Evolutionary conservation across 306 rosid genomes (phyloP), one percentile per base, ranked within the genome.

Genomic region (Prosopis cineraria): DNA sequence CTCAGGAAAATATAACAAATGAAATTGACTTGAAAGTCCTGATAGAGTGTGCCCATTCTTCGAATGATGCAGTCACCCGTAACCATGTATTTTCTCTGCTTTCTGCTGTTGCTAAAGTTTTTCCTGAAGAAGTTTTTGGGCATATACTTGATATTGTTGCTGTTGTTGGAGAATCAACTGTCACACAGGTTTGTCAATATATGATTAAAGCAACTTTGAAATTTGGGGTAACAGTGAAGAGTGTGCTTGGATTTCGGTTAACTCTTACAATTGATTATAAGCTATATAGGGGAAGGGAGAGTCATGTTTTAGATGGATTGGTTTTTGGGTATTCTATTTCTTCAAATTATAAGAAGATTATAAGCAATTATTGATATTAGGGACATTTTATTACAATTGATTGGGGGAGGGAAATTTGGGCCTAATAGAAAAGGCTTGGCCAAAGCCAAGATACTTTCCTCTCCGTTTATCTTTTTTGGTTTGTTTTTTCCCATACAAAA

Each of bases 81-180:
- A 94, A 92, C 87, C 93, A 90, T 84, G 79, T 89, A 56, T 90
- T 90, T 85, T 84, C 92, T 52, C 60, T 92, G 50, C 87, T 94
- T 78, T 83, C 93, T 52, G 80, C 88, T 79, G 69, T 91, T 70
- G 80, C 94, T 74, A 88, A 81, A 85, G 80, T 87, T 59, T 82
- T 84, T 76, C 95, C 97, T 0, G 90, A 85, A 76, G 86, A 72
- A 56, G 85, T 89, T 81, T 78, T 84, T 36, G 92, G 78, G 78
- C 90, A 92, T 85, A 68, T 90, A 76, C 87, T 79, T 44, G 97
- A 90, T 76, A 86, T 94, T 79, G 81, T 94, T 60, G 77, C 85
- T 27, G 87, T 89, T 77, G 79, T 90, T 25, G 97, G 97, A 40
- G 87, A 92, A 85, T 86, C 98, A 41, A 78, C 95, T 16, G 85